Base-by-base conservation (phyloP, 306 rosid genomes). In the Medicago ruthenica region DNA sequence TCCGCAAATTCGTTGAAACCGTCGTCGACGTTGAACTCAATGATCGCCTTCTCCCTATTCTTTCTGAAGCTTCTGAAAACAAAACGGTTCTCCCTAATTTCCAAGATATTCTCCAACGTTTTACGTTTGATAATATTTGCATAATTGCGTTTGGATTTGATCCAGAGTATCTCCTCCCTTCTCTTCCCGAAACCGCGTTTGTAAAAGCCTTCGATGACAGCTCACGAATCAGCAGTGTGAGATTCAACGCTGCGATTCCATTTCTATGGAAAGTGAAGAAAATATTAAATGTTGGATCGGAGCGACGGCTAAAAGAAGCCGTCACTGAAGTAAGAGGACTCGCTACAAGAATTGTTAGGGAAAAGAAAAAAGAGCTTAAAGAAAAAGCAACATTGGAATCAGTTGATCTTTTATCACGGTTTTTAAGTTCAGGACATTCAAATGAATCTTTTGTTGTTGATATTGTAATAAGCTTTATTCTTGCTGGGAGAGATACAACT, bases 41-140 rank as follows among this genome's bases (percentile, higher is more conserved):
- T 1, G 60, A 76, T 0, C 87, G 91, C 6, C 85, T 93, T 4
- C 3, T 87, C 2, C 98, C 98, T 0, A 77, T 93, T 16, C 83
- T 89, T 15, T 15, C 76, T 11, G 0, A 54, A 2, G 75, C 88
- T 1, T 76, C 85, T 0, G 1, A 2, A 0, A 13, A 21, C 14
- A 0, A 50, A 70, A 60, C 66, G 15, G 40, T 17, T 2, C 17
- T 85, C 40, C 55, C 78, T 0, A 87, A 89, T 62, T 78, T 90
- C 18, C 91, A 90, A 60, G 91, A 93, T 50, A 75, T 90, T 39
- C 89, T 92, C 51, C 95, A 90, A 17, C 80, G 96, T 7, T 93
- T 93, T 48, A 89, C 93, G 0, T 87, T 93, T 17, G 96, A 93
- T 14, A 93, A 89, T 63, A 86, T 90, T 4, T 85, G 94, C 60